Conservation (phyloP, 2,329 filamentous ascomycete genomes). For the Trichophyton schoenleinii region DNA sequence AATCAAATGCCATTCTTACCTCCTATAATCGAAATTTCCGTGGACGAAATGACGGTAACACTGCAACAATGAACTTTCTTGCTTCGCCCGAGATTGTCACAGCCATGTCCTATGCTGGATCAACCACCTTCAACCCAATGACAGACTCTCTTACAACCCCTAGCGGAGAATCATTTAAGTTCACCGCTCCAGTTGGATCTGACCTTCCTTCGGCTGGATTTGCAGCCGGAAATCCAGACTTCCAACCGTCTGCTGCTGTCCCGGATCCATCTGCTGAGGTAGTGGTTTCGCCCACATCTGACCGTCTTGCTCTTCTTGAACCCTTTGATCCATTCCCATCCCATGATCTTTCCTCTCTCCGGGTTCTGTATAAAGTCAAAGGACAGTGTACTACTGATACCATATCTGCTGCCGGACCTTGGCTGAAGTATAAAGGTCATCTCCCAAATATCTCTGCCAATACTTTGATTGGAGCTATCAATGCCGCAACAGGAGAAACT, state of each 20-base stretch:
- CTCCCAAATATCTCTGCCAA: slow-evolving; percentile 96
- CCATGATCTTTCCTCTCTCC: slow-evolving; percentile 60
- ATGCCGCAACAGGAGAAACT: slow-evolving; percentile 82
- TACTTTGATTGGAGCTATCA: slow-evolving; percentile 89
- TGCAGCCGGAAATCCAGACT: slow-evolving; percentile 59
- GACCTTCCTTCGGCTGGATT: slow-evolving; percentile 62
- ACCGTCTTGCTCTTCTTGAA: slow-evolving; percentile 79
- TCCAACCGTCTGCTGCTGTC: slow-evolving; percentile 58
- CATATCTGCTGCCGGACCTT: slow-evolving; percentile 90
- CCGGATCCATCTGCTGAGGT: slow-evolving; percentile 61
- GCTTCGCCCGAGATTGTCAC: slow-evolving; percentile 95
- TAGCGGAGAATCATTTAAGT: slow-evolving; percentile 70
- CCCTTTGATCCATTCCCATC: slow-evolving; percentile 76
- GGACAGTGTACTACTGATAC: slow-evolving; percentile 99
- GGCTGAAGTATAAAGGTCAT: slow-evolving; percentile 99
- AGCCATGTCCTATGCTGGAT: slow-evolving; percentile 84
- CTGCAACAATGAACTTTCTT: slow-evolving; percentile 95
- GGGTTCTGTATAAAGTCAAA: slow-evolving; percentile 88
- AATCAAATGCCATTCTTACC: slow-evolving; percentile 84
- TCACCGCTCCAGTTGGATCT: slow-evolving; percentile 56
- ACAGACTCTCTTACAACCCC: slow-evolving; percentile 73
- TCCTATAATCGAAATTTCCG: slow-evolving; percentile 99
- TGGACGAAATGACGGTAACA: slow-evolving; percentile 92
- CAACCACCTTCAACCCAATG: slow-evolving; percentile 90
- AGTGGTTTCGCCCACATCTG: slow-evolving; percentile 72